Percentiles rank a stretch among this genome's conserved stretches.
Conservation (phyloP, 2,329 filamentous ascomycete genomes). For the Pseudopithomyces maydicus region DNA sequence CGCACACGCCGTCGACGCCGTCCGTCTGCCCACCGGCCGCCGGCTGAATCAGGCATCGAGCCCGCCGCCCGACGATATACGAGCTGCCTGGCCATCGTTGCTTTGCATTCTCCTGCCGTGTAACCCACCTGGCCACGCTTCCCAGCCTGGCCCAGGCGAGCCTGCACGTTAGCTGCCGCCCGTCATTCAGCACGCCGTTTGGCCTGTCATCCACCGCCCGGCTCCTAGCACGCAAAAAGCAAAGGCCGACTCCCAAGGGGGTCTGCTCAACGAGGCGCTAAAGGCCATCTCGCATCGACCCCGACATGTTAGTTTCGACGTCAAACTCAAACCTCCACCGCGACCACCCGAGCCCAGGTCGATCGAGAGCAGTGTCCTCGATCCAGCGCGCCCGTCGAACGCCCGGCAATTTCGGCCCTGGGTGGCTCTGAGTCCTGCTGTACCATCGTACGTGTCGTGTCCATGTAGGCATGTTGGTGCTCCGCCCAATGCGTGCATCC, state of each 20-base stretch:
- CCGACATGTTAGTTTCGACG: slow-evolving; percentile 27
- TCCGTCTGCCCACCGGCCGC: too few relatives aligned
- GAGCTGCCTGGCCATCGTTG: too few relatives aligned
- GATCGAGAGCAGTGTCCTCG: too few relatives aligned
- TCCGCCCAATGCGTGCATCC: too few relatives aligned
- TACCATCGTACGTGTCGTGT: too few relatives aligned
- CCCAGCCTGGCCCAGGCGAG: slow-evolving; percentile 29
- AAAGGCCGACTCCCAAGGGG: slow-evolving; percentile 15
- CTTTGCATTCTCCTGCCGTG: slow-evolving; percentile 35
- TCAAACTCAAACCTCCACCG: not conserved
- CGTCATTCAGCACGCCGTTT: slow-evolving; percentile 33
- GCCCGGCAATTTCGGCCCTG: too few relatives aligned
- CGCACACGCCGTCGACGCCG: not conserved
- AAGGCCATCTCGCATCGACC: slow-evolving; percentile 29
- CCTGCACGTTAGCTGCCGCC: slow-evolving; percentile 43
- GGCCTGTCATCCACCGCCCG: slow-evolving; percentile 13
- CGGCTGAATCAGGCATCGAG: too few relatives aligned
- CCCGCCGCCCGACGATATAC: not conserved
- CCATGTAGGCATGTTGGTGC: too few relatives aligned
- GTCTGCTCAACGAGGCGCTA: slow-evolving; percentile 22
- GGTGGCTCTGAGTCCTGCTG: too few relatives aligned
- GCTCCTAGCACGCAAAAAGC: slow-evolving; percentile 9
- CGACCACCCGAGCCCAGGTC: too few relatives aligned
- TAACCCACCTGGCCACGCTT: slow-evolving; percentile 38
- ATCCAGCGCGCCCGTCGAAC: too few relatives aligned